Evolutionary conservation across 768 basidiomycete genomes (phyloP), one percentile per base, ranked within the genome.

Genomic region (Scleroderma bovista): DNA sequence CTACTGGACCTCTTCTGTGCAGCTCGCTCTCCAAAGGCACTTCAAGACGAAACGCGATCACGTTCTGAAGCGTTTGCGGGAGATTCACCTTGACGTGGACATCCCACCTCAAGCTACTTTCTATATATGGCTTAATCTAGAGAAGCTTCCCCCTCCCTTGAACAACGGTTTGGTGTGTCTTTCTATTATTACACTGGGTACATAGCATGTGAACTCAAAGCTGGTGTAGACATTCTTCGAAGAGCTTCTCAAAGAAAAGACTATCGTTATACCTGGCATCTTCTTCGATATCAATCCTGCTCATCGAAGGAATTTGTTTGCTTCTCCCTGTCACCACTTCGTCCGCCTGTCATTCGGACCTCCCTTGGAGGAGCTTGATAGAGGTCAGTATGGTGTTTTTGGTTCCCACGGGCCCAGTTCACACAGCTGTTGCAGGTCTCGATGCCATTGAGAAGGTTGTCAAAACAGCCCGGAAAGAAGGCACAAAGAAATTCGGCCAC

Each of bases 1-100:
- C 3, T 40, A 49, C 44, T 40, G 20, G 15, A 41, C 17, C 16
- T 17, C 37, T 34, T 29, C n/a, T 26, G 47, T 33, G 22, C 54
- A 86, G 81, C 57, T 86, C 46, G 85, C 92, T 3, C 79, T 95
- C 15, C 93, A 95, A 67, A 85, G 76, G 58, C 91, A 93, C 67
- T 96, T 96, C 78, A 88, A 91, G 67, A 71, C 69, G 51, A 97
- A 97, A 72, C 83, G 94, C 24, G 92, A 97, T 66, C 86, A 94
- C 52, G 86, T 95, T 34, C 80, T 97, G 19, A 69, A 75, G 46
- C 80, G 94, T n/a, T 79, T 97, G 52, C 79, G 83, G 51, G 75
- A 79, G 34, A 77, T 97, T 49, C 85, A 82, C 39, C 75, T 96
- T 20, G 81, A 86, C 44, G 88, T 96, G 40, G 73, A 79, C 41